Base-by-base conservation (phyloP, 2,329 filamentous ascomycete genomes). In the Fusarium praegraminearum region DNA sequence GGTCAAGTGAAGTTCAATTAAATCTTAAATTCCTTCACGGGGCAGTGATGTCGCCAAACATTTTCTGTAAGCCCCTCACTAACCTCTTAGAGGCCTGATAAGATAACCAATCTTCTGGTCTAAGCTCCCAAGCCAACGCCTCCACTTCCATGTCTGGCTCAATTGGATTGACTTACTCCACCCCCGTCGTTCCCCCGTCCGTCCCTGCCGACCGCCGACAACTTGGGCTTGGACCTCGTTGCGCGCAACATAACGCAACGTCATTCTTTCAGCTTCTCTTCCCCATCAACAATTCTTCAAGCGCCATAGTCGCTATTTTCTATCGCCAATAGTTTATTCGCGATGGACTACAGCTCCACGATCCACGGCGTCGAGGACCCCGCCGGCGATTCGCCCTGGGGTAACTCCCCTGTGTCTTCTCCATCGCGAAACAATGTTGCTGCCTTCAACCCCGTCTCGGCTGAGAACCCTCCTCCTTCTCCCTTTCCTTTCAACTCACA, bases 301-400 rank as follows among this genome's bases (percentile, higher is more conserved):
- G 26, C 43, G 36, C 57, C 32, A 51, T 62, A 46, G 57, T 53
- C 51, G 52, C 53, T 45, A 55, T 45, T 59, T 50, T 52, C 53
- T 41, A 43, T 62, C 52, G 57, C 51, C 51, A 60, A 55, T 49
- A 47, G 49, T 52, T 57, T 60, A 32, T 45, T 58, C 69, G 75
- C 75, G 69, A 89, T 89, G 87, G 87, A 89, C 79, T 89, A 89
- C 78, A 85, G 83, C 77, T 78, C 85, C 67, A 83, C 86, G 16
- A 85, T 88, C 72, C 75, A 83, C 75, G 86, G 89, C 71, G 79
- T 80, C 53, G 87, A 89, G 46, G 83, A 88, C 69, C 81, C 84
- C 20, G 80, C 79, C 46, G 85, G 82, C 61, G 82, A 80, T 64
- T 88, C 86, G 33, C 86, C 87, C 3, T 89, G 87, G 86, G 86